Evolutionary conservation across 148 eudicot species (phyloP).

Genomic region (Camellia lanceoleosa): DNA sequence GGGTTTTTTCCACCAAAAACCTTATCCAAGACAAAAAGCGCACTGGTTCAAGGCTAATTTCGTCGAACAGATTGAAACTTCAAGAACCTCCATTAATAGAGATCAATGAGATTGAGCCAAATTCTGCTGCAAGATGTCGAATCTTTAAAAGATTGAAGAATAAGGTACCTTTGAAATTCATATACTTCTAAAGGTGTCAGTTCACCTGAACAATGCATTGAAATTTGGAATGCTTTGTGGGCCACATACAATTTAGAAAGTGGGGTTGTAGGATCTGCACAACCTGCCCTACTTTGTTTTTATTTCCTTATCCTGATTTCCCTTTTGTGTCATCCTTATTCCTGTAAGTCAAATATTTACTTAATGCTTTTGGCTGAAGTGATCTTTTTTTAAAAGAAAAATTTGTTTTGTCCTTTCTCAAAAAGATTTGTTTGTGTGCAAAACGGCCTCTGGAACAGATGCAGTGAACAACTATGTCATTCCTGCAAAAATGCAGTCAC

Average conservation of each 20-base stretch:
- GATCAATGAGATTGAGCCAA: slow-evolving; percentile 54
- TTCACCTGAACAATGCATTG: background rate
- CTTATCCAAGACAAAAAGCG: slow-evolving; percentile 57
- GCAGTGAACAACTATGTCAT: background rate
- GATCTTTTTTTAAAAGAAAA: background rate
- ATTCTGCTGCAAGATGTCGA: slow-evolving; percentile 91
- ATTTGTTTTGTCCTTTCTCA: no score
- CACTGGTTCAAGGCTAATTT: slow-evolving; percentile 79
- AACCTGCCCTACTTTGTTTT: background rate
- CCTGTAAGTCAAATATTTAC: background rate
- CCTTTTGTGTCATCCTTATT: background rate
- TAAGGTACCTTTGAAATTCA: slow-evolving; percentile 41
- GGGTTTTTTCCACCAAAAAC: slow-evolving; percentile 78
- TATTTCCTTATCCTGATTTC: background rate
- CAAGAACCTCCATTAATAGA: slow-evolving; percentile 46
- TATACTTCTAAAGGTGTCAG: background rate
- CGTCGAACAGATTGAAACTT: slow-evolving; percentile 59
- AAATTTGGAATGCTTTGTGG: slow-evolving; percentile 6
- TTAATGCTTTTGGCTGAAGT: background rate
- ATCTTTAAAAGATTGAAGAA: slow-evolving; percentile 48
- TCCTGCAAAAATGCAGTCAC: background rate
- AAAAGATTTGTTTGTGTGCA: slow-evolving; percentile 3
- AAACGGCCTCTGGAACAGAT: background rate
- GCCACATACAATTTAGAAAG: background rate
- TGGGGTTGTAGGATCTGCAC: background rate